Evolutionary conservation across 1,284 basidiomycete species (phyloP).

Genomic region (Apiotrichum sp.): DNA sequence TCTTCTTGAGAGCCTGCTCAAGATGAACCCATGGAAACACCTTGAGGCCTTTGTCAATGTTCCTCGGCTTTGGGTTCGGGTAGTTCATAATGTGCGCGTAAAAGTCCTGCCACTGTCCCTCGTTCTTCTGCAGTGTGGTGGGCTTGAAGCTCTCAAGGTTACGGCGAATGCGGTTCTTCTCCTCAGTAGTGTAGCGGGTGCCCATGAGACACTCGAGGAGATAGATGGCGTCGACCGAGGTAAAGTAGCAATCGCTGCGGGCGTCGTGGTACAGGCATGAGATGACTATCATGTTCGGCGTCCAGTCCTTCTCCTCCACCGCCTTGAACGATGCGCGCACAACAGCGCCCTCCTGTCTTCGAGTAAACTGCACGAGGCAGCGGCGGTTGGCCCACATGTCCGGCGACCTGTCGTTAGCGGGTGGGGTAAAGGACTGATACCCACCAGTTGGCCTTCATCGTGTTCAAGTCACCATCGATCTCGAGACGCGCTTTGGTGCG

Average conservation of each 20-base stretch:
- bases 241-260: conserved; percentile 73
- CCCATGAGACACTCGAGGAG: conserved; percentile 82
- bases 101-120: conserved; percentile 54
- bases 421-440: conserved; percentile 5
- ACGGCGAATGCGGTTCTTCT: conserved; percentile 91
- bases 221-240: conserved; percentile 91
- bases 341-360: conserved; percentile 50
- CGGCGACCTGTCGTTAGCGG: conserved; percentile 32
- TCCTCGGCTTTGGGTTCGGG: conserved; percentile 84
- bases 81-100: conserved; percentile 96
- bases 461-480: conserved; percentile 49
- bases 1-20: conserved; percentile 77
- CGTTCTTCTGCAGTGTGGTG: conserved; percentile 82
- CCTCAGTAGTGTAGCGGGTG: conserved; percentile 79
- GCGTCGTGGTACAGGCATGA: conserved; percentile 87
- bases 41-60: conserved; percentile 97
- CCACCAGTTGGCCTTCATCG: conserved; percentile 53
- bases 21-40: conserved; percentile 90
- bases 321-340: conserved; percentile 51
- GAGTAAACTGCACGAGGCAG: conserved; percentile 53
- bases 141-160: conserved; percentile 90
- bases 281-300: conserved; percentile 50
- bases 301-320: conserved; percentile 48
- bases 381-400: conserved; percentile 51
- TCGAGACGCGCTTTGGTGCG: conserved; percentile 40